Base-by-base conservation (phyloP, 345 rosid species). In the Gossypium longicalyx region DNA sequence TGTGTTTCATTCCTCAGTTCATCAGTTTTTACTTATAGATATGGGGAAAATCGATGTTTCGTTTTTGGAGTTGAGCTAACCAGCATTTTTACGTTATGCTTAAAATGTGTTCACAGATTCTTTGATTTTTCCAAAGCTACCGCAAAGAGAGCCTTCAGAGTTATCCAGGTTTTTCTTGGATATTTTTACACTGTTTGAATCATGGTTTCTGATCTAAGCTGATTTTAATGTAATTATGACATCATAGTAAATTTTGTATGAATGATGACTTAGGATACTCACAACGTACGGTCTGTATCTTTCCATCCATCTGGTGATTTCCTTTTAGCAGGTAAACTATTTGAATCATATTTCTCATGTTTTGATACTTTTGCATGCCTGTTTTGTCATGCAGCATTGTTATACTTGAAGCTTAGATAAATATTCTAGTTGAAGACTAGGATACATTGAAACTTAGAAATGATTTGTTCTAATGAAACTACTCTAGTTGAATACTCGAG, bases 281-380 rank as follows among this genome's bases (percentile, higher is more conserved):
- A 90, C 78, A 89, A 91, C 58, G 93, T 91, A 41, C 89, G 97
- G n/a, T 89, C 97, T 27, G 79, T 93, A 68, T 84, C 89, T 57
- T 91, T 88, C 82, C 97, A 91, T 86, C 98, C 93, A 58, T 93
- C 94, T 22, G 92, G 97, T 56, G 90, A 86, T 80, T 91, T 88
- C 76, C 84, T 93, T 81, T 82, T 93, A 69, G 91, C 93, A 34
- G 98, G 97, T 90, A 80, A 70, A 79, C 67, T 63, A 22, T 58
- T 67, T 63, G 44, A 74, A 71, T 12, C 34, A 29, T 27, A 20
- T 44, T 69, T 67, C 66, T 25, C 63, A 5, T 48, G 22, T 44
- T 66, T 27, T 16, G 45, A 73, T 57, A 23, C 22, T 38, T 72
- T 72, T 58, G 48, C 63, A 2, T 56, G 29, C 38, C 27, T 71